Evolutionary conservation across 176 grass and related monocot species (phyloP).

Genomic region (Dactylis glomerata): DNA sequence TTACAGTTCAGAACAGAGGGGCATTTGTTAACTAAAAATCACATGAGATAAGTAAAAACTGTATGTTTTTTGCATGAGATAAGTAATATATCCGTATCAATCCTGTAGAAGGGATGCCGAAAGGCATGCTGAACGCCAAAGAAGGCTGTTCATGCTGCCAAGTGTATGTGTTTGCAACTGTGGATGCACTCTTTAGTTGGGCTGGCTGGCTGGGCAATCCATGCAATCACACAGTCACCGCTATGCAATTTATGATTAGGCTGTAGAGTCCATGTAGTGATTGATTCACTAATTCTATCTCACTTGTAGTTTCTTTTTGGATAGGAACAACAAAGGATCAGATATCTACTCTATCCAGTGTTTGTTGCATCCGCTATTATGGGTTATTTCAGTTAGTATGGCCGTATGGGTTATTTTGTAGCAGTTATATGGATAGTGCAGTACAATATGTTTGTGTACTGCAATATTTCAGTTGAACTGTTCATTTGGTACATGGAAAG

Average conservation of each 20-base stretch:
- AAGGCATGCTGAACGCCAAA: too few species aligned
- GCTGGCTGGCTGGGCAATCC: neutral
- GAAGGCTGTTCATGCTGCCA: too few species aligned
- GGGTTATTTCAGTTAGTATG: neutral
- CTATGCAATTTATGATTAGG: constrained; percentile 11
- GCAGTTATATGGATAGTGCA: neutral
- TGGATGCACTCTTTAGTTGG: neutral
- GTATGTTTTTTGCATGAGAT: too few species aligned
- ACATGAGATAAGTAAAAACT: neutral
- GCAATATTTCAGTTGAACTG: neutral
- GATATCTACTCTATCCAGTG: neutral
- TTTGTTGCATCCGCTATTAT: neutral
- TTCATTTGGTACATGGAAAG: neutral
- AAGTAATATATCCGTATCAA: too few species aligned
- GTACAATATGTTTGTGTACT: neutral
- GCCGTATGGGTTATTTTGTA: neutral
- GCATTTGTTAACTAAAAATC: neutral
- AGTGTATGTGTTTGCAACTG: neutral
- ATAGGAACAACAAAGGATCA: neutral
- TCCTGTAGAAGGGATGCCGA: too few species aligned
- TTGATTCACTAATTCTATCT: neutral
- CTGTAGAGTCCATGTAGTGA: constrained; percentile 7
- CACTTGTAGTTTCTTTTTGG: neutral
- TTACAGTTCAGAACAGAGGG: neutral
- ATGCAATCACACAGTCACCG: neutral